Conservation (phyloP, 345 rosid species). For the Gossypium sturtianum region DNA sequence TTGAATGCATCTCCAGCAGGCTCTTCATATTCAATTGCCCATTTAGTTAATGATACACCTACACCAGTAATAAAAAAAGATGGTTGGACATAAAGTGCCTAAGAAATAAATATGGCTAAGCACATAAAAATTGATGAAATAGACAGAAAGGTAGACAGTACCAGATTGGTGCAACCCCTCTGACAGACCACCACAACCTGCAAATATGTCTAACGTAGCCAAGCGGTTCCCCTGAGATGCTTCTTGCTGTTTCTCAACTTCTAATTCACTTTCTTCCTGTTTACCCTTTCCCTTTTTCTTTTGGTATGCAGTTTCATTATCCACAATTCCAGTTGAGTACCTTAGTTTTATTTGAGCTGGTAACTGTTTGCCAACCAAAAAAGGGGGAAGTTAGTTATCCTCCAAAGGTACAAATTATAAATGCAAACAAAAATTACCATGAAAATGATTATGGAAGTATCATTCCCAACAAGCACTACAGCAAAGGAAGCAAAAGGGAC, state of each 20-base stretch:
- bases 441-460: background rate
- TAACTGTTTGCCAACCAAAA: conserved; percentile 30
- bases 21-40: conserved; percentile 95
- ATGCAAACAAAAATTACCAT: background rate
- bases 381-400: background rate
- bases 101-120: background rate
- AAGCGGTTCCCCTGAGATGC: conserved; percentile 23
- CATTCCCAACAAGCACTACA: background rate
- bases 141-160: conserved; percentile 1
- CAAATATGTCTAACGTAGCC: conserved; percentile 62
- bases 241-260: conserved; percentile 25
- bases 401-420: background rate
- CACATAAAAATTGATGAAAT: background rate
- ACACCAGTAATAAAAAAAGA: background rate
- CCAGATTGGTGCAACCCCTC: conserved; percentile 52
- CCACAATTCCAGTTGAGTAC: conserved; percentile 34
- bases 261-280: conserved; percentile 38
- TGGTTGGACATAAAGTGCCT: background rate
- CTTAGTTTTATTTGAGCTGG: conserved; percentile 46
- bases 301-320: conserved; percentile 40
- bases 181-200: conserved; percentile 76
- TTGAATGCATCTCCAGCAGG: conserved; percentile 81
- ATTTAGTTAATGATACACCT: conserved; percentile 67
- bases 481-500: conserved; percentile 2
- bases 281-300: conserved; percentile 74